These are phyloP conservation scores for Monilinia vaccinii-corymbosi DNA, from an alignment of 2,329 filamentous ascomycete species.

Conservation along the genomic window DNA sequence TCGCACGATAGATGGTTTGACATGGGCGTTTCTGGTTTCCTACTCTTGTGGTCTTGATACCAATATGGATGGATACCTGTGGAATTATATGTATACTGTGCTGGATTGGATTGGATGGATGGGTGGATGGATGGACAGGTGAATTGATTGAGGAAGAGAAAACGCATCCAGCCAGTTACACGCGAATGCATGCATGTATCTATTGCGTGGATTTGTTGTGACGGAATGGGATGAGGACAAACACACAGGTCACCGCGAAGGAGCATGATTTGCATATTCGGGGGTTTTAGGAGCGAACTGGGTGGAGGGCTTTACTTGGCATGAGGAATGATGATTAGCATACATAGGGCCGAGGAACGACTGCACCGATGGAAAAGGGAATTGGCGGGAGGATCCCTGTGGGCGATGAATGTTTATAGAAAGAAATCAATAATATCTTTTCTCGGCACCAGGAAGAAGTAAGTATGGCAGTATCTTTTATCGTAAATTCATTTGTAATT, in stretches of 20 bases:
- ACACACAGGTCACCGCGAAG: not conserved
- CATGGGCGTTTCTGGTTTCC: not conserved
- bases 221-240: not conserved
- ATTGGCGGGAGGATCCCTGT: too few species aligned
- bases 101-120: not conserved
- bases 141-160: not conserved
- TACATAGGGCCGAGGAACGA: too few species aligned
- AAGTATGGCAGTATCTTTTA: too few species aligned
- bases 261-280: not conserved
- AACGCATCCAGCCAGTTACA: not conserved
- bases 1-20: constrained; percentile 3
- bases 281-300: not conserved
- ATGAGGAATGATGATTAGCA: not conserved
- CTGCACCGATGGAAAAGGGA: too few species aligned
- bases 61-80: not conserved
- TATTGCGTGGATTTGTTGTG: not conserved
- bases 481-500: too few species aligned
- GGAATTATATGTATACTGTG: not conserved
- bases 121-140: not conserved
- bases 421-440: too few species aligned
- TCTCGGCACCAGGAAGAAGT: too few species aligned
- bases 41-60: constrained; percentile 2
- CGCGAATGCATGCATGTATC: not conserved
- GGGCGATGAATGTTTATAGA: too few species aligned
- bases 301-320: not conserved